Evolutionary conservation across 305 asterid species (phyloP).

Genomic region (Withania somnifera): DNA sequence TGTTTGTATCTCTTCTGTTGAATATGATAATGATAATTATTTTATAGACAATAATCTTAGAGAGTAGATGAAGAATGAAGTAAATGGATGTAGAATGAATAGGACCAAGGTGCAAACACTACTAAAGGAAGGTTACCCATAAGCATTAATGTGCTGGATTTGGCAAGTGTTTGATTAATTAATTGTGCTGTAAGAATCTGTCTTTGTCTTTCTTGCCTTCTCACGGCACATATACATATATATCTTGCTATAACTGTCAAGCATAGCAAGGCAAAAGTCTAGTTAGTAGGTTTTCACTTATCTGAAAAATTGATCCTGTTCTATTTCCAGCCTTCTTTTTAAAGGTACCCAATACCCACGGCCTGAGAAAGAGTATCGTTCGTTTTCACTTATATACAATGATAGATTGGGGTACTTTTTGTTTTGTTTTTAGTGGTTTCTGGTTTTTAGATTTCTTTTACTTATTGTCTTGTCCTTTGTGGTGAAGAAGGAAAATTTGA

Average conservation of each 20-base stretch:
- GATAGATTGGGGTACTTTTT: too few relatives aligned
- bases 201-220: neutral
- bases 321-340: slow-evolving; percentile 58
- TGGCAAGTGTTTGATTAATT: too few relatives aligned
- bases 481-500: too few relatives aligned
- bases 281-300: neutral
- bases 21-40: neutral
- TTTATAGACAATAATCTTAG: neutral
- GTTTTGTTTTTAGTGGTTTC: too few relatives aligned
- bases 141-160: neutral
- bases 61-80: neutral
- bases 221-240: neutral
- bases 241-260: neutral
- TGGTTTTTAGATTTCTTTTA: too few relatives aligned
- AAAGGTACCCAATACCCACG: slow-evolving; percentile 72
- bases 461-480: too few relatives aligned
- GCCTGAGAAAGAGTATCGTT: slow-evolving; percentile 79
- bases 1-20: neutral
- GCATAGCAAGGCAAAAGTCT: neutral
- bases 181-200: neutral
- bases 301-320: slow-evolving; percentile 3
- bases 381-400: slow-evolving; percentile 66
- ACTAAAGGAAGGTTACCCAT: neutral
- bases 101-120: neutral
- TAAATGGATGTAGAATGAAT: neutral